phyloP scores from a whole-genome alignment of 164 flowering plant genomes.

The Chimonanthus salicifolius region DNA sequence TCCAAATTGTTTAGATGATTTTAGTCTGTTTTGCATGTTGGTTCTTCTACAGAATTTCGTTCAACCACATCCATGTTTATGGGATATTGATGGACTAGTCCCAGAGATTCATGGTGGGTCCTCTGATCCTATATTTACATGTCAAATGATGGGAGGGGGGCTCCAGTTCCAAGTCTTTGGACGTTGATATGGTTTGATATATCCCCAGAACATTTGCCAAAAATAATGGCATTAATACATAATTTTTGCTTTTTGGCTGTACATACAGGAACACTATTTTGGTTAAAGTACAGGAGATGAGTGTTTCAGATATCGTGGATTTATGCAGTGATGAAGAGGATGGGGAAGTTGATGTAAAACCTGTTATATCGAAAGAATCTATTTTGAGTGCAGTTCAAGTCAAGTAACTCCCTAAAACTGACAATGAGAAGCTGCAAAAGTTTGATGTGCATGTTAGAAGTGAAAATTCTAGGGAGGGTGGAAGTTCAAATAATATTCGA shows the following conservation, averaged over 20 bases:
- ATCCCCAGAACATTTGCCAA: too few relatives aligned
- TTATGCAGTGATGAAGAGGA: conserved; percentile 40
- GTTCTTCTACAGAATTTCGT: too few relatives aligned
- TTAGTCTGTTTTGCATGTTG: too few relatives aligned
- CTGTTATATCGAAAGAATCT: conserved; percentile 20
- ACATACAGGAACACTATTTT: conserved; percentile 4
- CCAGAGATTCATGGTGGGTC: too few relatives aligned
- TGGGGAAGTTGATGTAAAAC: conserved; percentile 22
- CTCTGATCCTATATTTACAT: too few relatives aligned
- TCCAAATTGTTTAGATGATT: too few relatives aligned
- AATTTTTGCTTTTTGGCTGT: not conserved
- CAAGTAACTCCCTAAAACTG: not conserved
- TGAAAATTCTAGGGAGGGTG: conserved; percentile 33
- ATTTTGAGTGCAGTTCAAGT: conserved; percentile 11
- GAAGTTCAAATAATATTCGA: conserved; percentile 29
- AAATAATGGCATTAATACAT: too few relatives aligned
- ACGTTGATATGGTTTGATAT: too few relatives aligned
- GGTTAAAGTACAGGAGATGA: conserved; percentile 35
- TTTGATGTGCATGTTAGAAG: conserved; percentile 16
- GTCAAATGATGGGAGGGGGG: too few relatives aligned
- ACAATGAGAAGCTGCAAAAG: conserved; percentile 13
- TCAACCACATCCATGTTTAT: too few relatives aligned
- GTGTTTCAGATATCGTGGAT: conserved; percentile 30
- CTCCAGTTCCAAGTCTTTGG: too few relatives aligned
- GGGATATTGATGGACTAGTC: too few relatives aligned